phyloP scores from a whole-genome alignment of 305 asterid species.

The Fraxinus greggii region DNA sequence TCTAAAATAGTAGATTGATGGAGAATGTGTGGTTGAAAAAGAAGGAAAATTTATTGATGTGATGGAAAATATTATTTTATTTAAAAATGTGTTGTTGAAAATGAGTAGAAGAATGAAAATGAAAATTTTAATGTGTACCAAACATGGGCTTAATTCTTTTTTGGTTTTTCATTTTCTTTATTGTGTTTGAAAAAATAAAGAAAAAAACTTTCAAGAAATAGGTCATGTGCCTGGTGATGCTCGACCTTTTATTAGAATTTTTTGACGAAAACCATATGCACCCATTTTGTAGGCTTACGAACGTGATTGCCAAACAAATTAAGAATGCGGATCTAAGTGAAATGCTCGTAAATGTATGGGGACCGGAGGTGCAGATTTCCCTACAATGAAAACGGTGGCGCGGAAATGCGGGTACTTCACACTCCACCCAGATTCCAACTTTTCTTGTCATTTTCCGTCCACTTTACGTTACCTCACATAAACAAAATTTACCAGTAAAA shows the following conservation, averaged over 20 bases:
- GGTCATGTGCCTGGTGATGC: neutral
- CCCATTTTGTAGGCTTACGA: neutral
- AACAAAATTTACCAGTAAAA: neutral
- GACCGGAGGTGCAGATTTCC: neutral
- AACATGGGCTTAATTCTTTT: too few species aligned
- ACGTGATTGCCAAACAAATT: neutral
- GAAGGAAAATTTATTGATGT: too few species aligned
- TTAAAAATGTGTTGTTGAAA: too few species aligned
- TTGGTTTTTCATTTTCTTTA: too few species aligned
- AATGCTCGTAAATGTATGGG: neutral
- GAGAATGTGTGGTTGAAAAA: too few species aligned
- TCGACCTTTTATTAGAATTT: neutral
- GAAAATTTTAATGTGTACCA: too few species aligned
- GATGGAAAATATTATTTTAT: too few species aligned
- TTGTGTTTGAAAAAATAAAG: neutral
- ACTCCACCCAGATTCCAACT: neutral
- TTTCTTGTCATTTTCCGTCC: neutral
- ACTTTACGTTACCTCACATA: neutral
- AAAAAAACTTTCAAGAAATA: neutral
- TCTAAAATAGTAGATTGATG: too few species aligned
- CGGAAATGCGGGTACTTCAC: neutral
- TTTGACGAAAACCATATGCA: slow-evolving; percentile 8
- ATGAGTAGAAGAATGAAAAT: too few species aligned
- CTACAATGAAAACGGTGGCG: neutral
- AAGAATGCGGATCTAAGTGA: neutral